Conservation (phyloP, 768 basidiomycete genomes). For the Boletus rex-veris region DNA sequence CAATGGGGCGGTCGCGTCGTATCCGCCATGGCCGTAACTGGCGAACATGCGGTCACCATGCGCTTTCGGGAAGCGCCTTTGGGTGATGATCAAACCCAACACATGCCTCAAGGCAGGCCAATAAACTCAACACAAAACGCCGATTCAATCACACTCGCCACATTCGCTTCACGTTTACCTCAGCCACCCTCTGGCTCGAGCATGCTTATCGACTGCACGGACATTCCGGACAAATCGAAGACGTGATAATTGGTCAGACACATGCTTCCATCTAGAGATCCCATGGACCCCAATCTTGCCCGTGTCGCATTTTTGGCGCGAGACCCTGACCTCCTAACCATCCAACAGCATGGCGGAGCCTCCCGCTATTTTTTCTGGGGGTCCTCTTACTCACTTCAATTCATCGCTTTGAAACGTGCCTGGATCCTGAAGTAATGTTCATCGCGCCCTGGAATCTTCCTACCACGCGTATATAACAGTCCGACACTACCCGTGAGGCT, state of each 20-base stretch:
- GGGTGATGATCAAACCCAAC: conserved; percentile 21
- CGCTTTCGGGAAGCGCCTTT: conserved; percentile 24
- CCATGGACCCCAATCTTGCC: conserved; percentile 10
- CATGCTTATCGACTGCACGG: conserved; percentile 20
- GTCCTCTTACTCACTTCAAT: conserved; percentile 31
- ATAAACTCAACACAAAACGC: conserved; percentile 24
- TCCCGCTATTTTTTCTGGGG: conserved; percentile 28
- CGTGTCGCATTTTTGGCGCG: conserved; percentile 18
- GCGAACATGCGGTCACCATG: conserved; percentile 37
- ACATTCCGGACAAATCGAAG: conserved; percentile 30
- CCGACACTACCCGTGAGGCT: background rate
- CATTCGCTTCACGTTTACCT: conserved; percentile 29
- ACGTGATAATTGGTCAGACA: conserved; percentile 27
- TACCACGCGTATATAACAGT: conserved; percentile 27
- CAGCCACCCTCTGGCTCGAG: conserved; percentile 16
- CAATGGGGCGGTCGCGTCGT: conserved; percentile 12
- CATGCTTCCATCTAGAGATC: conserved; percentile 8
- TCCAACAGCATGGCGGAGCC: conserved; percentile 11
- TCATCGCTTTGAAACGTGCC: conserved; percentile 17
- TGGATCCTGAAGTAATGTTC: conserved; percentile 18
- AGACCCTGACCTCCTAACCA: conserved; percentile 14
- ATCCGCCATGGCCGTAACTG: conserved; percentile 29
- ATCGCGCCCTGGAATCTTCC: conserved; percentile 22
- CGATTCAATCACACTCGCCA: conserved; percentile 21
- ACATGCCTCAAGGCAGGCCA: conserved; percentile 31